Conservation (phyloP, 768 basidiomycete genomes). For the Macrolepiota dolichaula region DNA sequence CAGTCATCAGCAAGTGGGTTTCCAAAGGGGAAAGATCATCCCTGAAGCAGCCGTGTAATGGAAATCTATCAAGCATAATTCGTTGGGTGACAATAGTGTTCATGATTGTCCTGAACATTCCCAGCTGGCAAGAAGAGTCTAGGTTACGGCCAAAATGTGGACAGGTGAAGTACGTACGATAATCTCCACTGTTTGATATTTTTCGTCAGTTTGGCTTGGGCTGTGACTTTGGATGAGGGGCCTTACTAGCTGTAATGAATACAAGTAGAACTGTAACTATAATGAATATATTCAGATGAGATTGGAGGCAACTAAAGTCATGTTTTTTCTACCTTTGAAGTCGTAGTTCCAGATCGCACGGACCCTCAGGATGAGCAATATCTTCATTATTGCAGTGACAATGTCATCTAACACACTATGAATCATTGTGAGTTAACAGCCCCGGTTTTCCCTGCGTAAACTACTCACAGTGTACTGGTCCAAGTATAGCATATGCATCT, state of each 20-base stretch:
- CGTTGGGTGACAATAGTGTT: not conserved
- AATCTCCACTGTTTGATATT: not conserved
- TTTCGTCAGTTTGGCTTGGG: too few relatives aligned
- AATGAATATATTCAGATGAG: not conserved
- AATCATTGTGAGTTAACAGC: too few relatives aligned
- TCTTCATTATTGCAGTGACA: not conserved
- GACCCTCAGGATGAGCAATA: not conserved
- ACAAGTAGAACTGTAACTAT: not conserved
- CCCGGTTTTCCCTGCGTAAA: too few relatives aligned
- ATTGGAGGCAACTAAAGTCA: not conserved
- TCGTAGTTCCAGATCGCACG: not conserved
- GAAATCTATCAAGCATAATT: not conserved
- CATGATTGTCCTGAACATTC: not conserved
- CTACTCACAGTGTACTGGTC: too few relatives aligned
- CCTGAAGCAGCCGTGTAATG: not conserved
- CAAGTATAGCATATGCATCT: too few relatives aligned
- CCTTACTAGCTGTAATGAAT: not conserved
- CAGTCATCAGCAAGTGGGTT: not conserved
- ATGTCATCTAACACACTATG: not conserved
- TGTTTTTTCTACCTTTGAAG: not conserved
- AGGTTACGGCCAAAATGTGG: not conserved
- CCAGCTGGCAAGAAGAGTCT: not conserved
- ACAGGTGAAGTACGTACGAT: not conserved
- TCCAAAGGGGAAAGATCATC: not conserved
- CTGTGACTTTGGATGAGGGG: too few relatives aligned